Conservation (phyloP, 768 basidiomycete genomes). For the Rhizopogon vulgaris region DNA sequence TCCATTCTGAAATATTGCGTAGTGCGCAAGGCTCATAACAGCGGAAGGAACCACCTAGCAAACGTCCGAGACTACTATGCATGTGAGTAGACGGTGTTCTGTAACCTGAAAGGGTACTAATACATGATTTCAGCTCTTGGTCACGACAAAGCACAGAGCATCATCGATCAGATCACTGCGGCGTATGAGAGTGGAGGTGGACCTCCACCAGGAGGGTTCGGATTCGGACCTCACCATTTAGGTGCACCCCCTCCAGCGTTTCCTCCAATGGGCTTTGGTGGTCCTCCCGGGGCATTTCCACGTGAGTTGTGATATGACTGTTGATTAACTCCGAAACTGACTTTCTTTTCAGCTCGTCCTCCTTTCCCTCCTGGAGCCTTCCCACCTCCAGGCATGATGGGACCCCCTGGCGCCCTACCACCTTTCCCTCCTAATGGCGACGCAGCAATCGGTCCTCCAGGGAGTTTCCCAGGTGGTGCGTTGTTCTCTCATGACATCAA, state of each 20-base stretch:
- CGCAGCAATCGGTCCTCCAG: constrained; percentile 35
- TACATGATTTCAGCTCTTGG: constrained; percentile 53
- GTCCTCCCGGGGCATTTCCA: constrained; percentile 29
- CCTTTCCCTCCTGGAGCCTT: constrained; percentile 63
- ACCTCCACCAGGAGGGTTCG: constrained; percentile 83
- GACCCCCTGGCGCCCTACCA: constrained; percentile 54
- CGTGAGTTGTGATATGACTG: constrained; percentile 8
- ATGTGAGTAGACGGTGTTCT: constrained; percentile 41
- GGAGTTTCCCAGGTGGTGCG: constrained; percentile 45
- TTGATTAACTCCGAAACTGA: constrained; percentile 3
- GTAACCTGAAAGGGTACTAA: constrained; percentile 3
- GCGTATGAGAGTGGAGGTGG: constrained; percentile 85
- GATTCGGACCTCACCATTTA: constrained; percentile 79
- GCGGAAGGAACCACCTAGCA: constrained; percentile 91
- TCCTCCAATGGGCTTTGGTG: constrained; percentile 49
- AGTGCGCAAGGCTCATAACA: constrained; percentile 99
- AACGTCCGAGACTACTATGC: constrained; percentile 98
- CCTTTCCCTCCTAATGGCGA: constrained; percentile 63
- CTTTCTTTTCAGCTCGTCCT: constrained; percentile 42
- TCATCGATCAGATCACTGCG: constrained; percentile 97
- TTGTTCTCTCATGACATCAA: constrained; percentile 3
- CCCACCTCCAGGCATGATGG: constrained; percentile 43
- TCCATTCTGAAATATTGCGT: constrained; percentile 10
- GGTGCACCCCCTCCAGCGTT: constrained; percentile 48
- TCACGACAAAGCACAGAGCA: constrained; percentile 95